Conservation (phyloP, 148 eudicot species). For the Chenopodium album region DNA sequence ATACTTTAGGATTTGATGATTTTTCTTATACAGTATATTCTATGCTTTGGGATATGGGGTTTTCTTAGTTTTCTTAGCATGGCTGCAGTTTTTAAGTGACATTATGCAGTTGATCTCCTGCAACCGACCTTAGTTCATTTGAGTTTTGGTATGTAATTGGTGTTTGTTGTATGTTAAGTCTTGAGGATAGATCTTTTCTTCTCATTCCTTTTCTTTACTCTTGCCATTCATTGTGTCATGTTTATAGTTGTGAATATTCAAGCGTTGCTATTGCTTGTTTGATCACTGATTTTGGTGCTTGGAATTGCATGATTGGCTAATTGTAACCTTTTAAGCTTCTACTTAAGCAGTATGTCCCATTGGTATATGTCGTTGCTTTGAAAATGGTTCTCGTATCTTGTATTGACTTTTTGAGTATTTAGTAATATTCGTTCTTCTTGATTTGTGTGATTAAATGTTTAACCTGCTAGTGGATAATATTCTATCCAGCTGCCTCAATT, state of each 20-base stretch:
- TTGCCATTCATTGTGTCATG: not conserved
- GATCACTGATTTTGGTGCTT: not conserved
- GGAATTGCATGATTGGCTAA: not conserved
- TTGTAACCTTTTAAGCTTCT: not conserved
- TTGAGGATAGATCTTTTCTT: not conserved
- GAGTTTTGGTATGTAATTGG: not conserved
- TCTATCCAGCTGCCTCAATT: not conserved
- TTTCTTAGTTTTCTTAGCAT: too few relatives aligned
- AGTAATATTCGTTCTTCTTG: not conserved
- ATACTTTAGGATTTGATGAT: not conserved
- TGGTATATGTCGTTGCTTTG: not conserved
- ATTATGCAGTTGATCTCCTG: not conserved
- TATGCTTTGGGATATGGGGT: not conserved
- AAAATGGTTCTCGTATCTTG: not conserved
- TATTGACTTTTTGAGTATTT: not conserved
- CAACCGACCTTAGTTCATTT: not conserved
- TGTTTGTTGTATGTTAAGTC: not conserved
- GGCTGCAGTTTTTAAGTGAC: not conserved
- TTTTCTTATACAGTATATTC: not conserved
- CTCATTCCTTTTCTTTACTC: not conserved
- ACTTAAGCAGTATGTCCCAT: not conserved
- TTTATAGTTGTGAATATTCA: not conserved
- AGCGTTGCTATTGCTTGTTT: too few relatives aligned
- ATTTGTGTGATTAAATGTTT: not conserved
- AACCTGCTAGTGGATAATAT: not conserved